A percentile compares a stretch with the other conserved stretches of the same genome.
These are phyloP conservation scores for Globisporangium spiculum DNA, from an alignment of 352 stramenopile genomes.

Conservation along the genomic window DNA sequence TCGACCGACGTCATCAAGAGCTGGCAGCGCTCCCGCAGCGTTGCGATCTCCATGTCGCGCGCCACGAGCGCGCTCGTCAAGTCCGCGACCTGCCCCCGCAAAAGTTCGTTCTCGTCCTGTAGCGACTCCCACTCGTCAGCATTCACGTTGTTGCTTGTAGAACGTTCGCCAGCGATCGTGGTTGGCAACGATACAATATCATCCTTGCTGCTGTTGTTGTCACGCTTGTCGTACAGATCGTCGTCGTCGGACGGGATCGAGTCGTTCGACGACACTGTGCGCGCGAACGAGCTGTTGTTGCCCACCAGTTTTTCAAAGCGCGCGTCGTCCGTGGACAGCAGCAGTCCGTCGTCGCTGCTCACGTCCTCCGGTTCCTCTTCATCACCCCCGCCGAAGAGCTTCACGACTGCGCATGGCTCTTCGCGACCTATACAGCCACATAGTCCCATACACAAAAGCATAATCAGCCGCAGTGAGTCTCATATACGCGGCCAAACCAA, in stretches of 20 bases:
- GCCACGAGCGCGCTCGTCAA: slow-evolving; percentile 67
- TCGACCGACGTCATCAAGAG: slow-evolving; percentile 58
- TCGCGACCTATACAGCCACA: background rate
- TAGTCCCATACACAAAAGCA: background rate
- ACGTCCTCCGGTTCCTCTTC: slow-evolving; percentile 17
- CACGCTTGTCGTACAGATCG: slow-evolving; percentile 2
- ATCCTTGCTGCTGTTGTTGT: slow-evolving; percentile 7
- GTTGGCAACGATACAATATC: background rate
- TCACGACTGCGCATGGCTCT: slow-evolving; percentile 1
- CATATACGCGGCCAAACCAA: background rate
- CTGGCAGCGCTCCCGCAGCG: slow-evolving; percentile 62
- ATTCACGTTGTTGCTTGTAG: slow-evolving; percentile 9
- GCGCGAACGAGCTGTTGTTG: slow-evolving; percentile 16
- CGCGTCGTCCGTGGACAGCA: slow-evolving; percentile 10
- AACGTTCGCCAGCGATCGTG: background rate
- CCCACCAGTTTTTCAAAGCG: background rate
- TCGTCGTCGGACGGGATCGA: slow-evolving; percentile 15
- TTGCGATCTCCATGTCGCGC: slow-evolving; percentile 69
- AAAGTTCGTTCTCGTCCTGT: slow-evolving; percentile 36
- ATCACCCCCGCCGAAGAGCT: slow-evolving; percentile 3
- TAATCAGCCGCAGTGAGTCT: background rate
- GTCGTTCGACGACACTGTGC: slow-evolving; percentile 21
- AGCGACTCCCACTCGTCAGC: slow-evolving; percentile 29
- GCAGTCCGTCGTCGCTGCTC: slow-evolving; percentile 6
- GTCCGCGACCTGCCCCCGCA: slow-evolving; percentile 57